These are phyloP conservation scores for Tricholoma saponaceum DNA, from an alignment of 768 basidiomycete genomes.

Conservation along the genomic window DNA sequence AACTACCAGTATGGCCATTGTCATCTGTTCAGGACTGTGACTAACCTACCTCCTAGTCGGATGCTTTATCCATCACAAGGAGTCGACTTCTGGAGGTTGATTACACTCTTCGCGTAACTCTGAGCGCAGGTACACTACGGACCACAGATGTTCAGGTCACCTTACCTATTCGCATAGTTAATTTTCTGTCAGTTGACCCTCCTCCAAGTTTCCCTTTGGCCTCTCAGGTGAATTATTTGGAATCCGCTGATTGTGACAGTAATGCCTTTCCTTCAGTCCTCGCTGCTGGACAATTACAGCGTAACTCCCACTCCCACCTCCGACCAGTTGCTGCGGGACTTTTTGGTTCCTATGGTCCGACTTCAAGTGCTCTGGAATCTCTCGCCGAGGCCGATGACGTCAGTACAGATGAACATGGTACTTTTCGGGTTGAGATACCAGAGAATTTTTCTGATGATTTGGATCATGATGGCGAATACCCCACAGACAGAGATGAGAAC, in stretches of 20 bases:
- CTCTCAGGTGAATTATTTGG: neutral
- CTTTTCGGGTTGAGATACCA: neutral
- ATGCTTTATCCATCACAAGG: slow-evolving; percentile 64
- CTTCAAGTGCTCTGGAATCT: slow-evolving; percentile 3
- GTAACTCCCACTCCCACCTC: neutral
- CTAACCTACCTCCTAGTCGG: slow-evolving; percentile 40
- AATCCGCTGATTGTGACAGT: neutral
- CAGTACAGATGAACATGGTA: neutral
- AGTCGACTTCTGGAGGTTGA: slow-evolving; percentile 73
- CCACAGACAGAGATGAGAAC: neutral
- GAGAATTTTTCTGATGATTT: slow-evolving; percentile 4
- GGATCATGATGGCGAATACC: slow-evolving; percentile 5
- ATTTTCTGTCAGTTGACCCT: slow-evolving; percentile 83
- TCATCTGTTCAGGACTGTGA: slow-evolving; percentile 7
- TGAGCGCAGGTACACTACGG: slow-evolving; percentile 52
- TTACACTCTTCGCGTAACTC: slow-evolving; percentile 63
- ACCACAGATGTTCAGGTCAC: slow-evolving; percentile 64
- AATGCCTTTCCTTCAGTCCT: neutral
- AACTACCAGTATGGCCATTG: slow-evolving; percentile 60
- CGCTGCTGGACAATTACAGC: neutral
- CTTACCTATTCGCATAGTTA: slow-evolving; percentile 74
- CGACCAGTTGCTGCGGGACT: neutral
- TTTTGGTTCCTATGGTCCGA: neutral
- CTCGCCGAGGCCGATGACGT: slow-evolving; percentile 5
- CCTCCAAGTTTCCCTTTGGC: slow-evolving; percentile 43